A percentile compares a stretch with the other conserved stretches of the same genome.
Evolutionary conservation across 1,139 yeast genomes (phyloP).

Genomic region (Yamadazyma aaseri): DNA sequence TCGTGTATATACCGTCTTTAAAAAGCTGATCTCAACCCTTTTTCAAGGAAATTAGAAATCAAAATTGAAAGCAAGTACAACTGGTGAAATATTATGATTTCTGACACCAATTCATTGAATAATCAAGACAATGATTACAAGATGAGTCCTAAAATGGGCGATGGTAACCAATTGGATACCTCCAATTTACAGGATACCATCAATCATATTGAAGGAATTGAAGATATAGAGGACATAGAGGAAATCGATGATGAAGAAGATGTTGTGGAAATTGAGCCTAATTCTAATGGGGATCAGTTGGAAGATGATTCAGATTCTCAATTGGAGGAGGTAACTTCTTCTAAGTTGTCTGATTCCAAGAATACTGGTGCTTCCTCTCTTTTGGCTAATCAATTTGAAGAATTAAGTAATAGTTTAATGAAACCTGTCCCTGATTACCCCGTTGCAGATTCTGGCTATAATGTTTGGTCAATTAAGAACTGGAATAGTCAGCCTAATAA

Average conservation of each 20-base stretch:
- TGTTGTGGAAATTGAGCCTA: neutral
- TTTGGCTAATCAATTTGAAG: constrained; percentile 31
- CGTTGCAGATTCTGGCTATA: constrained; percentile 35
- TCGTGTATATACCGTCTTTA: neutral
- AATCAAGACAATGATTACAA: constrained; percentile 15
- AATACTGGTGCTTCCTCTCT: constrained; percentile 15
- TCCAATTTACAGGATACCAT: neutral
- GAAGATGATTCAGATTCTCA: neutral
- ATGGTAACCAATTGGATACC: neutral
- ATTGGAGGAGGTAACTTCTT: neutral
- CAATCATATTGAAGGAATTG: constrained; percentile 2
- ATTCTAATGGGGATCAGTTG: neutral
- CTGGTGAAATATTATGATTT: constrained; percentile 9
- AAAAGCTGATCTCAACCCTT: constrained; percentile 1
- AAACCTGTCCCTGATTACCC: constrained; percentile 48
- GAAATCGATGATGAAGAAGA: constrained; percentile 3
- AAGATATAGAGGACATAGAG: constrained; percentile 2
- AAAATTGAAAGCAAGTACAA: neutral
- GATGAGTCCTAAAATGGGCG: neutral
- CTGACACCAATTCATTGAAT: constrained; percentile 12
- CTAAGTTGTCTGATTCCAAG: neutral
- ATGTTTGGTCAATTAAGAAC: constrained; percentile 75
- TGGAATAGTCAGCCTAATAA: constrained; percentile 53
- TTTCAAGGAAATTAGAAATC: constrained; percentile 2
- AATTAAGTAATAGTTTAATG: constrained; percentile 32